A percentile compares a stretch with the other conserved stretches of the same genome.
phyloP scores from a whole-genome alignment of 2,329 filamentous ascomycete genomes.

The Stromatinia cepivora region DNA sequence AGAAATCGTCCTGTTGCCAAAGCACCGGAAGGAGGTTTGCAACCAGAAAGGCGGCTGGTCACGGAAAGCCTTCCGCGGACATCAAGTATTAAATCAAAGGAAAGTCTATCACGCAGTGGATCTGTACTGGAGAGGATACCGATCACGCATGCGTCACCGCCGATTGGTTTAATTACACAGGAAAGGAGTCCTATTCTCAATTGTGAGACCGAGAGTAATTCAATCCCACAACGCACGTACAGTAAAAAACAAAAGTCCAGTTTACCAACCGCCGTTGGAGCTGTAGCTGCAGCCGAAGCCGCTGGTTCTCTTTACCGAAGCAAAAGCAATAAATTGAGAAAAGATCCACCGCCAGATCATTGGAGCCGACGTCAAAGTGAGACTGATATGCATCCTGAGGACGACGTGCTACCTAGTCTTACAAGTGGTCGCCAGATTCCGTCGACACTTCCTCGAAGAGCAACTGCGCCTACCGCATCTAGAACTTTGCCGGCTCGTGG shows the following conservation, averaged over 20 bases:
- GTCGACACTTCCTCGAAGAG: neutral
- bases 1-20: conserved; percentile 38
- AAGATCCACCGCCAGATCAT: conserved; percentile 56
- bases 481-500: neutral
- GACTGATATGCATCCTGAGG: conserved; percentile 45
- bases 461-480: conserved; percentile 7
- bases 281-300: conserved; percentile 26
- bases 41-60: conserved; percentile 32
- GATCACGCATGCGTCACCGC: conserved; percentile 24
- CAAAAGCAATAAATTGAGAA: conserved; percentile 60
- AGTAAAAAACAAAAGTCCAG: conserved; percentile 62
- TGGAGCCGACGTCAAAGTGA: conserved; percentile 49
- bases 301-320: conserved; percentile 47
- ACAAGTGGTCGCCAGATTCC: neutral
- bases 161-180: conserved; percentile 17
- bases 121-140: conserved; percentile 38
- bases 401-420: conserved; percentile 22
- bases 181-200: conserved; percentile 20
- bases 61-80: conserved; percentile 41
- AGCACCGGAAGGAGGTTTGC: conserved; percentile 28
- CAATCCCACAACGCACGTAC: conserved; percentile 50
- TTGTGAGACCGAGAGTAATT: neutral
- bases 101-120: conserved; percentile 41
- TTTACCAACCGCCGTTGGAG: conserved; percentile 36
- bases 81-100: conserved; percentile 42